Conservation (phyloP, 2,329 filamentous ascomycete genomes). For the Fusarium scirpi region DNA sequence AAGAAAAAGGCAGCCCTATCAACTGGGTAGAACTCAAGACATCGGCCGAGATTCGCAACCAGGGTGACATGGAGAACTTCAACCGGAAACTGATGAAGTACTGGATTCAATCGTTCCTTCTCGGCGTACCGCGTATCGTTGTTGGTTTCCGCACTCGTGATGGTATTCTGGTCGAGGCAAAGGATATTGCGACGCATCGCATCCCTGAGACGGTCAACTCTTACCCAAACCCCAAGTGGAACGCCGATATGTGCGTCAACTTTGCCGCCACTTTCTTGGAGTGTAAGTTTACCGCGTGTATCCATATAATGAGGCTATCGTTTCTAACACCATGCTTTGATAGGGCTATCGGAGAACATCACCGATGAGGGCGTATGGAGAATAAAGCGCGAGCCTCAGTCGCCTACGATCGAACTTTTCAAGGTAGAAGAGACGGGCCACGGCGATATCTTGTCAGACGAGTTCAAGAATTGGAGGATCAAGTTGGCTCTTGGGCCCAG, state of each 20-base stretch:
- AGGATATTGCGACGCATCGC: slow-evolving; percentile 82
- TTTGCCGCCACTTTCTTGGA: slow-evolving; percentile 83
- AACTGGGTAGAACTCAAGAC: slow-evolving; percentile 98
- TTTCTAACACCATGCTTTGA: slow-evolving; percentile 13
- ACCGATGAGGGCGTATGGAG: slow-evolving; percentile 84
- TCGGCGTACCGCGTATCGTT: slow-evolving; percentile 91
- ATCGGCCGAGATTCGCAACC: slow-evolving; percentile 75
- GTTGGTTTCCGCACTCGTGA: slow-evolving; percentile 84
- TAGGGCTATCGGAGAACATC: slow-evolving; percentile 73
- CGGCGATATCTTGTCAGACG: slow-evolving; percentile 79
- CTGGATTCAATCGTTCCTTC: slow-evolving; percentile 95
- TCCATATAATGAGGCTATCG: not conserved
- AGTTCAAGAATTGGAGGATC: slow-evolving; percentile 81
- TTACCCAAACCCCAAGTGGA: slow-evolving; percentile 77
- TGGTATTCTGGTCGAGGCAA: slow-evolving; percentile 77
- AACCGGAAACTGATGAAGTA: slow-evolving; percentile 94
- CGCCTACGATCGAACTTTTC: slow-evolving; percentile 77
- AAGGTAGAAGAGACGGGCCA: slow-evolving; percentile 77
- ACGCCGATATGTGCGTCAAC: slow-evolving; percentile 93
- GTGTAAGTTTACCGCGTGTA: slow-evolving; percentile 65
- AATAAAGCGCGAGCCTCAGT: slow-evolving; percentile 74
- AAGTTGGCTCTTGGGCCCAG: slow-evolving; percentile 59
- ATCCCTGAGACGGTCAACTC: slow-evolving; percentile 83
- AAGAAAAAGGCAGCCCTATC: slow-evolving; percentile 72
- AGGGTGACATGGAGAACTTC: slow-evolving; percentile 78